Evolutionary conservation across 1,284 basidiomycete species (phyloP).

Genomic region (Erythrobasidium hasegawianum): DNA sequence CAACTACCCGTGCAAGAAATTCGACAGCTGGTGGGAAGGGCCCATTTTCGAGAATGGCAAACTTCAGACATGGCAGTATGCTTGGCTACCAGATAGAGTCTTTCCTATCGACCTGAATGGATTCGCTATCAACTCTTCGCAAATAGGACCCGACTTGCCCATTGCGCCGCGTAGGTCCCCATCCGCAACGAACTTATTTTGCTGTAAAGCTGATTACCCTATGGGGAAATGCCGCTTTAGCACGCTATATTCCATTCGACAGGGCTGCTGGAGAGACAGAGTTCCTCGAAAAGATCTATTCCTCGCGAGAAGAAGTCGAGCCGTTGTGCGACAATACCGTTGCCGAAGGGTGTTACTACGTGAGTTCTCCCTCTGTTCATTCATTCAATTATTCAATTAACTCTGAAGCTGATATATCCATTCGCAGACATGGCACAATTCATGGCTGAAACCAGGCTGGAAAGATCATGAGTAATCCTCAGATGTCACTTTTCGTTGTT

Average conservation of each 20-base stretch:
- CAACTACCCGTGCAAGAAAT: constrained; percentile 22
- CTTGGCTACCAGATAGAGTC: constrained; percentile 31
- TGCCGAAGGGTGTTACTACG: constrained; percentile 29
- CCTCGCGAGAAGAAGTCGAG: constrained; percentile 26
- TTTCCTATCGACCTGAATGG: constrained; percentile 34
- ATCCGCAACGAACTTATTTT: not conserved
- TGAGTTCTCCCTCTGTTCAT: not conserved
- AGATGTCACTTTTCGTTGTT: too few relatives aligned
- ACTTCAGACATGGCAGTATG: constrained; percentile 23
- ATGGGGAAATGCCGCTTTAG: too few relatives aligned
- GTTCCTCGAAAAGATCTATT: constrained; percentile 32
- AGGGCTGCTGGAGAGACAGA: constrained; percentile 28
- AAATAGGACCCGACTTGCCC: constrained; percentile 16
- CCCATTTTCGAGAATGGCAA: constrained; percentile 32
- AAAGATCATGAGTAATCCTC: constrained; percentile 13
- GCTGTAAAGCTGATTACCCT: too few relatives aligned
- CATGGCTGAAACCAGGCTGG: constrained; percentile 33
- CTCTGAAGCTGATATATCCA: not conserved
- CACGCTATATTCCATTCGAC: constrained; percentile 30
- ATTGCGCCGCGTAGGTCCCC: constrained; percentile 29
- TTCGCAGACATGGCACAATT: constrained; percentile 30
- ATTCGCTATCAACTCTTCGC: constrained; percentile 31
- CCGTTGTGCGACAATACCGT: constrained; percentile 29
- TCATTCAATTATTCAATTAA: not conserved
- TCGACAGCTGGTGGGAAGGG: constrained; percentile 34